A percentile compares a stretch with the other conserved stretches of the same genome.
phyloP scores from a whole-genome alignment of 1,284 basidiomycete species.

The Leccinum subspadiceum region DNA sequence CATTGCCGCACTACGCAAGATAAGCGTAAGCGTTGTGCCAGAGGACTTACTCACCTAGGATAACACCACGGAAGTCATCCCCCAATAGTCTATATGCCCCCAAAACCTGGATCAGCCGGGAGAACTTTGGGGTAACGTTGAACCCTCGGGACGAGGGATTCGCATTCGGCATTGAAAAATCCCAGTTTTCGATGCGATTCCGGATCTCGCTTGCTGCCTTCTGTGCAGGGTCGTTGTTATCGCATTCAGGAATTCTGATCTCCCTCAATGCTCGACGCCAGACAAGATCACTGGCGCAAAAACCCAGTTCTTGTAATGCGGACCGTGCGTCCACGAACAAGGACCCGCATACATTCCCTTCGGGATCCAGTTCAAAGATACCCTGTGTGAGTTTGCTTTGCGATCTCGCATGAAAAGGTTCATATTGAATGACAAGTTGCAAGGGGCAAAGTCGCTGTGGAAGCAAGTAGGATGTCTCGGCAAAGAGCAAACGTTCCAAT shows the following conservation, averaged over 20 bases:
- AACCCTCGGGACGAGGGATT: conserved; percentile 51
- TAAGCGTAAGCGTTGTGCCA: conserved; percentile 6
- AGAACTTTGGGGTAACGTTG: conserved; percentile 66
- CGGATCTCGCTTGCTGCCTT: conserved; percentile 33
- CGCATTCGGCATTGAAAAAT: conserved; percentile 58
- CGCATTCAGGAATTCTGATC: conserved; percentile 24
- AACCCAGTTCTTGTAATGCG: conserved; percentile 52
- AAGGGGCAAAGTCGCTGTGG: conserved; percentile 35
- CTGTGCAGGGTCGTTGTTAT: conserved; percentile 33
- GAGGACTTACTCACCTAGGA: conserved; percentile 51
- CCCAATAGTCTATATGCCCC: conserved; percentile 50
- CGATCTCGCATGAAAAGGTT: conserved; percentile 22
- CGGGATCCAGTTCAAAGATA: conserved; percentile 39
- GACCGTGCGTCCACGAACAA: conserved; percentile 47
- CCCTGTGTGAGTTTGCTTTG: conserved; percentile 37
- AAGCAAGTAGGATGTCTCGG: conserved; percentile 34
- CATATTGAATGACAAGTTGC: conserved; percentile 39
- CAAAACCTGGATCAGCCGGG: conserved; percentile 55
- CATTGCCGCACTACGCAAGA: conserved; percentile 42
- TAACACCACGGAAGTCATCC: conserved; percentile 57
- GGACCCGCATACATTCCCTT: conserved; percentile 37
- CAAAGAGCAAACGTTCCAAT: conserved; percentile 41
- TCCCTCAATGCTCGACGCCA: conserved; percentile 56
- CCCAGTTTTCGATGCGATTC: conserved; percentile 52
- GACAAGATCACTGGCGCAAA: conserved; percentile 61